Evolutionary conservation across 805 yeast genomes (phyloP).

Genomic region (Yarrowia keelungensis): DNA sequence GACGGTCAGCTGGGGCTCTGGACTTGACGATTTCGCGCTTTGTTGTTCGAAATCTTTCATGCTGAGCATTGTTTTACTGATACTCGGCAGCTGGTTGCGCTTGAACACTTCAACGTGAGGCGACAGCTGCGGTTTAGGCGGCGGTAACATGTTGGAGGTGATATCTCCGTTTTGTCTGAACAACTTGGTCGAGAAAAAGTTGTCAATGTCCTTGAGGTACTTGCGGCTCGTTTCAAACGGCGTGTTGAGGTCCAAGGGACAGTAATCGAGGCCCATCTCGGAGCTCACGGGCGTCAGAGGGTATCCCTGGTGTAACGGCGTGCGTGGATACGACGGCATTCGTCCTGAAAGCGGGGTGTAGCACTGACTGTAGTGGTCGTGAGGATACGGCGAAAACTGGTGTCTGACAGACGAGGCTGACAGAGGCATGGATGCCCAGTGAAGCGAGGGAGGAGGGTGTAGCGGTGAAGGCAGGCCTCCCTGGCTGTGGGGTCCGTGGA

Average conservation of each 20-base stretch:
- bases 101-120: background rate
- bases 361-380: background rate
- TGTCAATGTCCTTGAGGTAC: slow-evolving; percentile 22
- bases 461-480: slow-evolving; percentile 3
- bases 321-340: background rate
- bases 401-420: background rate
- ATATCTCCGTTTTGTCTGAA: slow-evolving; percentile 19
- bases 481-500: too few species aligned
- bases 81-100: too few species aligned
- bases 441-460: background rate
- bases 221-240: slow-evolving; percentile 6
- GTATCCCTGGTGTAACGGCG: slow-evolving; percentile 1
- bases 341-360: slow-evolving; percentile 9
- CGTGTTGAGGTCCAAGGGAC: slow-evolving; percentile 31
- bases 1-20: too few species aligned
- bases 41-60: slow-evolving; percentile 8
- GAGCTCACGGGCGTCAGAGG: background rate
- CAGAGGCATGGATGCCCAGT: too few species aligned
- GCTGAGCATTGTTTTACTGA: background rate
- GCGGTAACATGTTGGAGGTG: background rate
- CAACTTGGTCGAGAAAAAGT: slow-evolving; percentile 12
- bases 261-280: background rate
- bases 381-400: background rate
- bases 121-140: background rate
- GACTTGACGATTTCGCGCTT: too few species aligned